Percentiles rank a stretch among this genome's conserved stretches.
These are phyloP conservation scores for Puccinia horiana DNA, from an alignment of 1,284 basidiomycete genomes.

Conservation along the genomic window DNA sequence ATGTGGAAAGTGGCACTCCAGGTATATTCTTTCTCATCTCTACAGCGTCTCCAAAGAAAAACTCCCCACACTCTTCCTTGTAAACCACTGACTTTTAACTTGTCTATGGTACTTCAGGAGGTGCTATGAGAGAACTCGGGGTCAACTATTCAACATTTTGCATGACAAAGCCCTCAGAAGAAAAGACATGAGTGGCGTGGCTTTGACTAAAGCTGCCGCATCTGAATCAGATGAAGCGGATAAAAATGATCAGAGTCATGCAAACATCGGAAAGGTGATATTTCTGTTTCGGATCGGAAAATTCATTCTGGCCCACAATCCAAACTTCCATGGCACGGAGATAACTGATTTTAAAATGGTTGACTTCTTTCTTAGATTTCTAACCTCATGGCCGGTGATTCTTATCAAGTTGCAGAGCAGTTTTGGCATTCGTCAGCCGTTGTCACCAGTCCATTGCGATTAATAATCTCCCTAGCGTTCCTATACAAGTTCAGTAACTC, in stretches of 20 bases:
- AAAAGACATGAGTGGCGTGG: slow-evolving; percentile 48
- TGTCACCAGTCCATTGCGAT: slow-evolving; percentile 36
- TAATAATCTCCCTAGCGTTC: slow-evolving; percentile 37
- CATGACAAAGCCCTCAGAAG: slow-evolving; percentile 47
- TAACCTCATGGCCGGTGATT: slow-evolving; percentile 64
- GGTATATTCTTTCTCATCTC: slow-evolving; percentile 54
- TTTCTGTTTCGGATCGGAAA: neutral
- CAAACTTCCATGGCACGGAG: no score
- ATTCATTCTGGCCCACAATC: neutral
- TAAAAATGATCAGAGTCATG: slow-evolving; percentile 53
- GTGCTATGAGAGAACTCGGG: slow-evolving; percentile 53
- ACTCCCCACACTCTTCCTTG: neutral
- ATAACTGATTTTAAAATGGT: slow-evolving; percentile 59
- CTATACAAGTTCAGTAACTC: slow-evolving; percentile 29
- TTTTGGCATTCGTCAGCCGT: slow-evolving; percentile 70
- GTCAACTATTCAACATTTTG: slow-evolving; percentile 47
- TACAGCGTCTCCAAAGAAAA: neutral
- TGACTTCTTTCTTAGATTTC: slow-evolving; percentile 32
- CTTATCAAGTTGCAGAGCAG: slow-evolving; percentile 70
- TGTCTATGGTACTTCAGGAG: neutral
- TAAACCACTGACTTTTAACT: slow-evolving; percentile 8
- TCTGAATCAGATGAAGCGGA: slow-evolving; percentile 21
- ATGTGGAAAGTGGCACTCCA: slow-evolving; percentile 69
- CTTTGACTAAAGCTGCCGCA: neutral
- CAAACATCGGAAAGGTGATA: slow-evolving; percentile 68